Evolutionary conservation across 768 basidiomycete genomes (phyloP).

Genomic region (Amanita phalloides): DNA sequence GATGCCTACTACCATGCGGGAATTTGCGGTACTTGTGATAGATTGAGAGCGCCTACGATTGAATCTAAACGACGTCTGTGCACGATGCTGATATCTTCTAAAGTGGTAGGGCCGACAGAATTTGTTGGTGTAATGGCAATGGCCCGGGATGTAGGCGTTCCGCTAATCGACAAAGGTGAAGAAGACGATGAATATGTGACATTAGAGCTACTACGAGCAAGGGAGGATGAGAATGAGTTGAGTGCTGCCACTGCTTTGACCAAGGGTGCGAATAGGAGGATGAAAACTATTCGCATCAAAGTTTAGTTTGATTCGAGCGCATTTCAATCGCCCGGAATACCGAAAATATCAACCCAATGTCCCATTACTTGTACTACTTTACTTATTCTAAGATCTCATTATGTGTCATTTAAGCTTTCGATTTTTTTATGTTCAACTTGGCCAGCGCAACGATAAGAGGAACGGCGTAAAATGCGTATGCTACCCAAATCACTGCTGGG

Average conservation of each 20-base stretch:
- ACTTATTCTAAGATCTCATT: not conserved
- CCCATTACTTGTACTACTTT: too few relatives aligned
- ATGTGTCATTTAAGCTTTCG: constrained; percentile 12
- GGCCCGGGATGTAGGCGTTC: constrained; percentile 5
- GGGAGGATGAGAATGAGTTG: too few relatives aligned
- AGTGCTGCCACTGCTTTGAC: too few relatives aligned
- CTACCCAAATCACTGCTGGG: constrained; percentile 64
- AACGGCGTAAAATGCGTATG: constrained; percentile 62
- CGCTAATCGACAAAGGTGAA: not conserved
- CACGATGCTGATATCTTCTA: constrained; percentile 21
- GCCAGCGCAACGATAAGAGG: constrained; percentile 60
- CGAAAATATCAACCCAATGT: too few relatives aligned
- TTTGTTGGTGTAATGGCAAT: too few relatives aligned
- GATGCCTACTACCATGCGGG: constrained; percentile 23
- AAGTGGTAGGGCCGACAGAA: constrained; percentile 1
- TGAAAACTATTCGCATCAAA: too few relatives aligned
- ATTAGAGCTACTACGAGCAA: too few relatives aligned
- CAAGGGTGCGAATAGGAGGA: too few relatives aligned
- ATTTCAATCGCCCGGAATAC: too few relatives aligned
- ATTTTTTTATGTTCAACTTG: constrained; percentile 52
- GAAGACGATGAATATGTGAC: not conserved
- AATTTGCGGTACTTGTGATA: constrained; percentile 7
- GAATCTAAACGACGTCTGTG: constrained; percentile 26
- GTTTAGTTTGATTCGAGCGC: too few relatives aligned
- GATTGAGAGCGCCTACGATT: constrained; percentile 26